phyloP scores from a whole-genome alignment of 768 basidiomycete species.

The Boletus sp. region DNA sequence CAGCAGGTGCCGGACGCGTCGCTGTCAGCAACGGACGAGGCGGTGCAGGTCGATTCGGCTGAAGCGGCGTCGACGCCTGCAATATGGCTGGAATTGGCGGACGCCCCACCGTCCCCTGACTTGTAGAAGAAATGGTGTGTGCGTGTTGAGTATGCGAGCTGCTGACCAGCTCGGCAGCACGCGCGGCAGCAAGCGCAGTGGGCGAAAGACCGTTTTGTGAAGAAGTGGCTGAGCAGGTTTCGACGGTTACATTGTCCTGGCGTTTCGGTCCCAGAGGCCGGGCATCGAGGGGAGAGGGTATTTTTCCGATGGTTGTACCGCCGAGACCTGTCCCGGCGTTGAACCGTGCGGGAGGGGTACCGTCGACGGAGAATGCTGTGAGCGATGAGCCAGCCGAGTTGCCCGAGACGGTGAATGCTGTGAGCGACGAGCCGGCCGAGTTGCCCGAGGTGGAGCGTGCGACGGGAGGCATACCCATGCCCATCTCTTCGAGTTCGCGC shows the following conservation, averaged over 20 bases:
- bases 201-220: slow-evolving; percentile 39
- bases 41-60: slow-evolving; percentile 65
- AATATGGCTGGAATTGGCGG: slow-evolving; percentile 26
- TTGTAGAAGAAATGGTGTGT: slow-evolving; percentile 39
- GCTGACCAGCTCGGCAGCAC: slow-evolving; percentile 63
- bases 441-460: slow-evolving; percentile 21
- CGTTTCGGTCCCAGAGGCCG: slow-evolving; percentile 40
- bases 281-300: slow-evolving; percentile 35
- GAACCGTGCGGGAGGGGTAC: slow-evolving; percentile 71
- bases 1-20: slow-evolving; percentile 52
- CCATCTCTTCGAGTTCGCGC: slow-evolving; percentile 77
- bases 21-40: slow-evolving; percentile 62
- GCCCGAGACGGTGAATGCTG: slow-evolving; percentile 22
- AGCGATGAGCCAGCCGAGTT: slow-evolving; percentile 31
- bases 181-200: slow-evolving; percentile 49
- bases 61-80: slow-evolving; percentile 38
- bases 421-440: slow-evolving; percentile 30
- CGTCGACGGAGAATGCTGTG: slow-evolving; percentile 33
- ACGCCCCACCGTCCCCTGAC: slow-evolving; percentile 27
- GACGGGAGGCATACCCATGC: slow-evolving; percentile 32
- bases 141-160: slow-evolving; percentile 44
- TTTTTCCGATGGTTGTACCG: slow-evolving; percentile 53
- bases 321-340: slow-evolving; percentile 91
- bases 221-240: slow-evolving; percentile 28
- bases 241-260: slow-evolving; percentile 46